These are phyloP conservation scores for Lasiodiplodia citricola DNA, from an alignment of 2,329 filamentous ascomycete genomes.

Conservation along the genomic window DNA sequence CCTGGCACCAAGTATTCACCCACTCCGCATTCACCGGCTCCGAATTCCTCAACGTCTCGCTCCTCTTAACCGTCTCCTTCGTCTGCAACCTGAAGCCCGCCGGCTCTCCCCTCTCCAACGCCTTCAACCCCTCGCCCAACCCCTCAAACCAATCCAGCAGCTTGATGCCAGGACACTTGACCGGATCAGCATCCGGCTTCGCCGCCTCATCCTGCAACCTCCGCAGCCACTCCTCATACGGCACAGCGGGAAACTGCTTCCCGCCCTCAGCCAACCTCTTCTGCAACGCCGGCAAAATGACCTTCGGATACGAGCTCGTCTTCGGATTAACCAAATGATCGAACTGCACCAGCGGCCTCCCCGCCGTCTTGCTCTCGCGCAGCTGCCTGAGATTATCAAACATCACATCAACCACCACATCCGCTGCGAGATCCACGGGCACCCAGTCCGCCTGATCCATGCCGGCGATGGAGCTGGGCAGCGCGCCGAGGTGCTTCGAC, in stretches of 20 bases:
- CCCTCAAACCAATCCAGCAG: slow-evolving; percentile 58
- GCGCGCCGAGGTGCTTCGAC: not conserved
- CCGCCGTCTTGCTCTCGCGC: not conserved
- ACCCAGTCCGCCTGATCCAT: not conserved
- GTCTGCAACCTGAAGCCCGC: not conserved
- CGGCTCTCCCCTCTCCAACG: not conserved
- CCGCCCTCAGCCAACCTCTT: not conserved
- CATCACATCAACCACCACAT: not conserved
- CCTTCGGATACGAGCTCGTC: not conserved
- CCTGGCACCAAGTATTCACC: not conserved
- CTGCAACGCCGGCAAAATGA: not conserved
- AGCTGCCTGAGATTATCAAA: not conserved
- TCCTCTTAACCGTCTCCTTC: slow-evolving; percentile 2
- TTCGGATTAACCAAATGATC: not conserved
- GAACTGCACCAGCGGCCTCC: not conserved
- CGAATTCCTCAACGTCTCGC: slow-evolving; percentile 5
- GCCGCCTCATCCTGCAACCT: slow-evolving; percentile 38
- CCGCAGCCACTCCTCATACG: not conserved
- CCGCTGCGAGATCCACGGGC: not conserved
- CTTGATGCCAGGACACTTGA: slow-evolving; percentile 58
- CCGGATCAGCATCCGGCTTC: slow-evolving; percentile 46
- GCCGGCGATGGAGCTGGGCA: not conserved
- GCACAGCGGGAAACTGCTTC: not conserved
- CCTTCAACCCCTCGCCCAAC: not conserved
- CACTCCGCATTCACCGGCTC: slow-evolving; percentile 2